Evolutionary conservation across 1,284 basidiomycete genomes (phyloP), one percentile per base, ranked within the genome.

Genomic region (Pseudozyma tsukubaensis): DNA sequence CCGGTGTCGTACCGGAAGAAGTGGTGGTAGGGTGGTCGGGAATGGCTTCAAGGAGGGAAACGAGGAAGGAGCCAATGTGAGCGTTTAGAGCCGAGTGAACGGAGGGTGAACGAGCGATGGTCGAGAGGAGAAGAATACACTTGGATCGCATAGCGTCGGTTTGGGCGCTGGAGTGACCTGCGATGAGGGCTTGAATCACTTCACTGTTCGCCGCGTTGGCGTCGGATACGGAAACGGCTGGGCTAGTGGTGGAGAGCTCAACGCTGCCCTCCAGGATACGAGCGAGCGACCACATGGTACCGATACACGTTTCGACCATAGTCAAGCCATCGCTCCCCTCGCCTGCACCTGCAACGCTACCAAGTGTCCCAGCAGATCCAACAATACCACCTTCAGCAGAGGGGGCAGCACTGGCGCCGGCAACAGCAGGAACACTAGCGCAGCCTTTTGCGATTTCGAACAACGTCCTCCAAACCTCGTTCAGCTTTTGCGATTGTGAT

Each of bases 1-100:
- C 94, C 2, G 90, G 88, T 48, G 87, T 88, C 6, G 75, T 74
- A 4, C 42, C 53, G 21, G 32, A 29, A 40, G 35, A 10, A 6
- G 40, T 1, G 5, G 50, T 9, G 0, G 49, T 35, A 12, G 59
- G n/a, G 10, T 16, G 16, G 2, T 75, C 61, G 3, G 73, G 60
- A 40, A 76, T 54, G 12, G 32, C n/a, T 53, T 77, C 70, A 45
- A 81, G 52, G 12, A 72, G 60, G 11, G 57, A 44, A 6, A 77
- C 58, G 16, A 81, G 55, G 18, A 77, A 75, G 21, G 18, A 21
- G 13, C 72, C 75, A 18, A 80, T 67, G 18, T 48, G 35, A 0
- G 65, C 56, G 35, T 77, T 75, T 24, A 65, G 43, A 32, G 51
- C 13, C 0, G 55, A 24, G 14, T 51, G 35, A 14, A 73, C 48